Conservation (phyloP, 352 stramenopile genomes). For the Pythium phragmitis region DNA sequence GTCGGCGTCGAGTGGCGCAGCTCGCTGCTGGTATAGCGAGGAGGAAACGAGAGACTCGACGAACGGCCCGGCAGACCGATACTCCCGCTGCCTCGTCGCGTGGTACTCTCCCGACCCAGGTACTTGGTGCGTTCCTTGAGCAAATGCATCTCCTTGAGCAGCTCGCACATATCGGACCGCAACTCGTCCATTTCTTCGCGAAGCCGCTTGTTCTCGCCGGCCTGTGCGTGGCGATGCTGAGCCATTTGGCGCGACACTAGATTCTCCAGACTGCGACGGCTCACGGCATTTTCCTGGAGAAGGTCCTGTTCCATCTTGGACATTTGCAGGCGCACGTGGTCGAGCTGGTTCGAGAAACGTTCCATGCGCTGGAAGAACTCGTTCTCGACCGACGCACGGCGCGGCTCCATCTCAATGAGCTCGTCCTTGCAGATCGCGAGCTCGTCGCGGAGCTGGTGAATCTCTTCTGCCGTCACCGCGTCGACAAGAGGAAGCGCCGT, state of each 20-base stretch:
- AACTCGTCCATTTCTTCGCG: conserved; percentile 66
- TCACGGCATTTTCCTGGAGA: conserved; percentile 46
- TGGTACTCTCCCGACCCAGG: conserved; percentile 42
- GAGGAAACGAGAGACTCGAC: conserved; percentile 6
- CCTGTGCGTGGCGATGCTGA: conserved; percentile 45
- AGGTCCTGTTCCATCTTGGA: conserved; percentile 50
- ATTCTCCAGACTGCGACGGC: conserved; percentile 48
- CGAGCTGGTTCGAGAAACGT: conserved; percentile 40
- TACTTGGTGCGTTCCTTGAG: conserved; percentile 73
- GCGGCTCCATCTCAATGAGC: conserved; percentile 6
- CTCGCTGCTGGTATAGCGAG: conserved; percentile 13
- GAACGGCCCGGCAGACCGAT: not conserved
- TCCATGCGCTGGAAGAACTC: conserved; percentile 39
- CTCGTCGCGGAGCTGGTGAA: conserved; percentile 21
- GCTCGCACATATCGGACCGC: conserved; percentile 58
- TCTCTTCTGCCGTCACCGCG: conserved; percentile 13
- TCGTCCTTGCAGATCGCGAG: conserved; percentile 23
- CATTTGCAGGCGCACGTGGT: conserved; percentile 50
- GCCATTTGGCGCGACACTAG: conserved; percentile 49
- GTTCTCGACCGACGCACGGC: conserved; percentile 16
- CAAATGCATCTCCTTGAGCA: conserved; percentile 66
- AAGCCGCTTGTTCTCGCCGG: conserved; percentile 51
- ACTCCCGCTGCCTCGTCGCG: conserved; percentile 21
- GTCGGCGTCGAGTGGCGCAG: conserved; percentile 20
- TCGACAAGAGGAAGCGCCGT: conserved; percentile 6